These are phyloP conservation scores for Ampelomyces quisqualis DNA, from an alignment of 2,329 filamentous ascomycete species.

Conservation along the genomic window DNA sequence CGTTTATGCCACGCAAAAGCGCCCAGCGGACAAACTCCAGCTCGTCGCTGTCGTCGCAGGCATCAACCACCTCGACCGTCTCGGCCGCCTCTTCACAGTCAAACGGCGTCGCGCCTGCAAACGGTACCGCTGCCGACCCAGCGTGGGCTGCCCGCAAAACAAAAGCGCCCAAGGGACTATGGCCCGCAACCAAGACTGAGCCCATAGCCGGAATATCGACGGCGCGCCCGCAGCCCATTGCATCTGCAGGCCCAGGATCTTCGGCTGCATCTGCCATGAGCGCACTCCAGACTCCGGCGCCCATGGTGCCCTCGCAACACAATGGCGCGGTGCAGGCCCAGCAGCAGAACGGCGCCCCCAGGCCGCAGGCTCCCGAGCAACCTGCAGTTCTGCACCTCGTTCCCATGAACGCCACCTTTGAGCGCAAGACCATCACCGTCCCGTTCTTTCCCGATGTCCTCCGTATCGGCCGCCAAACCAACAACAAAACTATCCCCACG, in stretches of 20 bases:
- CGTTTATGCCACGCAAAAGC: conserved; percentile 80
- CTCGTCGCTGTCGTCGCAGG: conserved; percentile 69
- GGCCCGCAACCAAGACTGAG: conserved; percentile 66
- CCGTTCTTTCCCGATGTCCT: conserved; percentile 93
- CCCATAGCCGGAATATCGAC: conserved; percentile 63
- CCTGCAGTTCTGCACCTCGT: conserved; percentile 81
- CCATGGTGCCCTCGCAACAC: conserved; percentile 68
- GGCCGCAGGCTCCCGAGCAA: conserved; percentile 55
- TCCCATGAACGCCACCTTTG: conserved; percentile 94
- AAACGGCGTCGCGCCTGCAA: conserved; percentile 57
- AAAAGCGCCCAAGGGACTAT: conserved; percentile 58
- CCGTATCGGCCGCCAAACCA: conserved; percentile 93
- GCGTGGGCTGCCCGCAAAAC: conserved; percentile 51
- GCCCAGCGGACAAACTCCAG: conserved; percentile 87
- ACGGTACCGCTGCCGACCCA: conserved; percentile 28
- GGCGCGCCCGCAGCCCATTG: conserved; percentile 62
- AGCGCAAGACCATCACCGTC: conserved; percentile 92
- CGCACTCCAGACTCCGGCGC: conserved; percentile 62
- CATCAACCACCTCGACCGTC: conserved; percentile 67
- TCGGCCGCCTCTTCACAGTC: conserved; percentile 61
- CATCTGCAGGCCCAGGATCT: conserved; percentile 58
- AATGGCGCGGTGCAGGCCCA: conserved; percentile 61
- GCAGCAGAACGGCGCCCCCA: conserved; percentile 58
- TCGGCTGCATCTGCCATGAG: conserved; percentile 64
- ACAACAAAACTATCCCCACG: conserved; percentile 91